Base-by-base conservation (phyloP, 768 basidiomycete genomes). In the Leucosporidium yakuticum region DNA sequence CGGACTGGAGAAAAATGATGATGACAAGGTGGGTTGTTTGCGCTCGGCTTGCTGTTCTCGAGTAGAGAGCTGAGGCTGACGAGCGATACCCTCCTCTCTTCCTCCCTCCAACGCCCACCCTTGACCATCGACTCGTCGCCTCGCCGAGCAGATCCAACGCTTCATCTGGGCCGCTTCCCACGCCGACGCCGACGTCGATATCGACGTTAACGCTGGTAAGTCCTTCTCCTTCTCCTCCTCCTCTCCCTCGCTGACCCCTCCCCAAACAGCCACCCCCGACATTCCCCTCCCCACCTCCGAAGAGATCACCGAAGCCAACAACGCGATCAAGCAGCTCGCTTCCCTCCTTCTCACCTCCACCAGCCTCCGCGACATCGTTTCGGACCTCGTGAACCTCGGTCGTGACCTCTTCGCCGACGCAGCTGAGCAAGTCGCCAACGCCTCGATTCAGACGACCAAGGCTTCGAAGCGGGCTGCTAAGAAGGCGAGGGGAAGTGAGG, bases 361-460 rank as follows among this genome's bases (percentile, higher is more conserved):
- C 63, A 69, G 75, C 49, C 79, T 81, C 75, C 74, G 79, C 61
- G 70, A 76, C 64, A 70, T 80, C 64, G 61, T 79, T 77, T 51
- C 77, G 77, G 68, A 69, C 59, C 69, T 74, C 49, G 74, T 80
- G 70, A 65, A 78, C 65, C 76, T 81, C 60, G 74, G 76, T 55
- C 74, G 78, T 58, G 78, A 79, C 68, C 73, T 81, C 69, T 76
- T 81, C 51, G 79, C 79, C 54, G 79, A 81, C 60, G 78, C 77
- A 2, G 77, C 77, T 36, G 77, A 77, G 14, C 70, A 69, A n/a
- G 74, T 76, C 19, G 79, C 79, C n/a, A 76, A 79, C 57, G 68
- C 51, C 9, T 47, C 67, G 32, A 61, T 71, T 27, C 62, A 25
- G 17, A 27, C 29, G 25, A 60, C 60, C 47, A 61, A 68, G n/a